Conservation (phyloP, 805 yeast species). For the Candida vaughaniae region DNA sequence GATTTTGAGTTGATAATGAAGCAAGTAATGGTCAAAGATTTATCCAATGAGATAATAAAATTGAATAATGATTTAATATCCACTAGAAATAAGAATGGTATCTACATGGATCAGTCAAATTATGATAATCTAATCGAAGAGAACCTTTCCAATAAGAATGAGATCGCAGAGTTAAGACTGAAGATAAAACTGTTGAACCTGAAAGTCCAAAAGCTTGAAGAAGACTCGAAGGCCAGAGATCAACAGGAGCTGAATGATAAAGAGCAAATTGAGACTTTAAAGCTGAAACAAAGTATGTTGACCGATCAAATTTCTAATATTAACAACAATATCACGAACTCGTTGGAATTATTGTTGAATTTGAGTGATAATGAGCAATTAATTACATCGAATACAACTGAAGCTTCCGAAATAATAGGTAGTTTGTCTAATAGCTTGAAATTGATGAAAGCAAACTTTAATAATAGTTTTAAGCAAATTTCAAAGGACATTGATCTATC, state of each 20-base stretch:
- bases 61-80: constrained; percentile 62
- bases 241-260: background rate
- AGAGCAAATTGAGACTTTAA: constrained; percentile 4
- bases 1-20: constrained; percentile 45
- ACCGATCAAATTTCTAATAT: background rate
- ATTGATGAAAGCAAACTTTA: constrained; percentile 10
- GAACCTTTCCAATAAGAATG: constrained; percentile 13
- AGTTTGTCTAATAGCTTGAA: constrained; percentile 7
- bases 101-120: constrained; percentile 59
- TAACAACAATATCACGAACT: constrained; percentile 2
- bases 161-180: constrained; percentile 12
- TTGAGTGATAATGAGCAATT: constrained; percentile 7
- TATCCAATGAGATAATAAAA: constrained; percentile 52
- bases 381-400: constrained; percentile 1
- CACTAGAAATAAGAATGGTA: constrained; percentile 62
- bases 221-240: constrained; percentile 3
- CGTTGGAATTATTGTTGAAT: constrained; percentile 3
- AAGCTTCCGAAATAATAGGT: constrained; percentile 1
- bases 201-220: constrained; percentile 8
- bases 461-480: constrained; percentile 6
- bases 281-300: constrained; percentile 6
- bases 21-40: constrained; percentile 53
- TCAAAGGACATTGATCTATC: constrained; percentile 9
- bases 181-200: constrained; percentile 5
- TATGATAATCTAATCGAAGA: constrained; percentile 33